Conservation (phyloP, 495 filamentous ascomycete genomes). For the Penicillium robsamsonii region DNA sequence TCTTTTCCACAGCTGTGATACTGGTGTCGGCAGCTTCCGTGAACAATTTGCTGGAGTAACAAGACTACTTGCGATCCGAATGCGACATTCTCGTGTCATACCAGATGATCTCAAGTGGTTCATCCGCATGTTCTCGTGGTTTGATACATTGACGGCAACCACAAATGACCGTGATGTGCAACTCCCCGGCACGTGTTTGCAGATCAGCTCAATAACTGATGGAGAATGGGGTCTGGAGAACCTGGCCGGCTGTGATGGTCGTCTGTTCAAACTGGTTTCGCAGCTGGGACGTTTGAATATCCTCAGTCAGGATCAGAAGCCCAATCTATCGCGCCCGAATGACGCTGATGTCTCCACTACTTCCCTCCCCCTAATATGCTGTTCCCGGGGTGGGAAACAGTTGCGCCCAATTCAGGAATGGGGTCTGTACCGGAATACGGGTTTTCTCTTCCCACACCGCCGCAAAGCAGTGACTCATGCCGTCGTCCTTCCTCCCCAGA, state of each 20-base stretch:
- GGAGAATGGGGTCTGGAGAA: conserved; percentile 83
- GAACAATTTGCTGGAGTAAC: conserved; percentile 94
- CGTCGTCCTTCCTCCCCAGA: conserved; percentile 38
- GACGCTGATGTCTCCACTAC: conserved; percentile 34
- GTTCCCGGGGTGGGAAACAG: conserved; percentile 27
- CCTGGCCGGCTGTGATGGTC: conserved; percentile 79
- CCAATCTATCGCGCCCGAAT: conserved; percentile 30
- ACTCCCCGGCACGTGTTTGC: conserved; percentile 65
- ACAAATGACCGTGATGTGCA: conserved; percentile 93
- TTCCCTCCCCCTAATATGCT: conserved; percentile 42
- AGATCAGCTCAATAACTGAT: conserved; percentile 62
- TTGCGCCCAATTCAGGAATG: conserved; percentile 7
- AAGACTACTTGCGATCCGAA: conserved; percentile 80
- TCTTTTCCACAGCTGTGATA: conserved; percentile 91
- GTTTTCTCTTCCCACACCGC: conserved; percentile 32
- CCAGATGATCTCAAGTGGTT: conserved; percentile 81
- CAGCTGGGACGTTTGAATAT: conserved; percentile 83
- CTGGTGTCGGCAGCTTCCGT: conserved; percentile 85
- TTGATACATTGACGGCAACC: conserved; percentile 89
- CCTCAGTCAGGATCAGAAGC: conserved; percentile 72
- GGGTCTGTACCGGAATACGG: conserved; percentile 20
- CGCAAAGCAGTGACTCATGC: conserved; percentile 25
- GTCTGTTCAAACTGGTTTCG: conserved; percentile 73
- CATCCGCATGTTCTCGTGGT: conserved; percentile 93
- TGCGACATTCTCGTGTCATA: conserved; percentile 55